Conservation (phyloP, 139 green algal genomes). For the Nannochloris sp. region DNA sequence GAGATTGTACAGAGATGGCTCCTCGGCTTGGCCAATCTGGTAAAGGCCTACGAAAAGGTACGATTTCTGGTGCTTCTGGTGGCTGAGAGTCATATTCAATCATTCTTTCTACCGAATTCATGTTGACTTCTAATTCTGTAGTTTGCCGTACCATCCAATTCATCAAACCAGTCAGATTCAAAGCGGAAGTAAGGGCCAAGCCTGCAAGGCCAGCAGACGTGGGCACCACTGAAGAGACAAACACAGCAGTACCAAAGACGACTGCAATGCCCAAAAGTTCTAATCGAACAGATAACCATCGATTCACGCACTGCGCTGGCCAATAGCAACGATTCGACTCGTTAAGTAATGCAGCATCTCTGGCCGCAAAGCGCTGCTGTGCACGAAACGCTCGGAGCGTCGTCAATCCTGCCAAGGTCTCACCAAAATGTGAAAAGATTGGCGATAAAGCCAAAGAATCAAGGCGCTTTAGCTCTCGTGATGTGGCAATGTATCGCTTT, state of each 20-base stretch:
- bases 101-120: constrained; percentile 92
- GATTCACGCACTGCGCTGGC: constrained; percentile 71
- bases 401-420: constrained; percentile 48
- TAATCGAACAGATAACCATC: constrained; percentile 88
- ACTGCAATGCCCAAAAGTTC: constrained; percentile 81
- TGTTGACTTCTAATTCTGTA: constrained; percentile 36
- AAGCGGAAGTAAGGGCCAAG: constrained; percentile 78
- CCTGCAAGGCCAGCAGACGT: constrained; percentile 71
- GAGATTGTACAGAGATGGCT: constrained; percentile 42
- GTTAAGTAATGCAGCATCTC: constrained; percentile 46
- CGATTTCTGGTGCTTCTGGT: constrained; percentile 23
- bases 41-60: constrained; percentile 16
- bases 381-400: constrained; percentile 76
- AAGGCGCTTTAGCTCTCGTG: constrained; percentile 79
- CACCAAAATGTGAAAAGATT: constrained; percentile 65
- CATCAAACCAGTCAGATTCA: constrained; percentile 79
- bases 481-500: constrained; percentile 61
- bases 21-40: constrained; percentile 40
- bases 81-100: constrained; percentile 60
- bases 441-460: constrained; percentile 72
- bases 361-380: constrained; percentile 42
- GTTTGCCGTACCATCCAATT: constrained; percentile 76
- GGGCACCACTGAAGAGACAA: constrained; percentile 53
- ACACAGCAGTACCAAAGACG: constrained; percentile 40
- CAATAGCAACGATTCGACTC: constrained; percentile 62